Evolutionary conservation across 495 filamentous ascomycete species (phyloP).

Genomic region (Hyaloscypha bicolor): DNA sequence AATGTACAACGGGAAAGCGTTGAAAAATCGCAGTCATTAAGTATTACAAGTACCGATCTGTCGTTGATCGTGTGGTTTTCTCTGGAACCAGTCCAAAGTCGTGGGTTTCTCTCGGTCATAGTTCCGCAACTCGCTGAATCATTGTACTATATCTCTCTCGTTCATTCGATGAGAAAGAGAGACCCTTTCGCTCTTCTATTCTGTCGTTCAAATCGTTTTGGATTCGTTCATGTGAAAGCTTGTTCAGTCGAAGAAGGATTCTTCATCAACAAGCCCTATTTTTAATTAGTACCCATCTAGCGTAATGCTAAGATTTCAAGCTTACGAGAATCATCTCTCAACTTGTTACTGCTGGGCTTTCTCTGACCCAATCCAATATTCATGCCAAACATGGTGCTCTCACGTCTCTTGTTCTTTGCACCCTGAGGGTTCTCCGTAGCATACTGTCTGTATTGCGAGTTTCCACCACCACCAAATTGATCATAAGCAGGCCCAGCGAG

Average conservation of each 20-base stretch:
- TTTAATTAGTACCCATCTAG: background rate
- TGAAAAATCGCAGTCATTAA: constrained; percentile 15
- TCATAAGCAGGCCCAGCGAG: constrained; percentile 42
- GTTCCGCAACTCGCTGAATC: no score
- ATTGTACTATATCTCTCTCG: constrained; percentile 7
- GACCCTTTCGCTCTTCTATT: background rate
- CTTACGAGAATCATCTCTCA: constrained; percentile 32
- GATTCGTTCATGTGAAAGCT: background rate
- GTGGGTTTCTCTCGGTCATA: background rate
- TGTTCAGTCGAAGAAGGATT: constrained; percentile 35
- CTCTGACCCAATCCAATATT: constrained; percentile 24
- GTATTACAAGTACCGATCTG: constrained; percentile 21
- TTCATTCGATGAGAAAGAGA: background rate
- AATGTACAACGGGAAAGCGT: constrained; percentile 4
- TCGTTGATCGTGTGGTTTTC: constrained; percentile 18
- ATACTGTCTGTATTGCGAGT: constrained; percentile 36
- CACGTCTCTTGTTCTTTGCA: constrained; percentile 56
- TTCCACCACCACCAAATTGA: constrained; percentile 24
- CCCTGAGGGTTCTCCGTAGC: constrained; percentile 26
- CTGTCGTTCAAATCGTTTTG: background rate
- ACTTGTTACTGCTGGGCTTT: constrained; percentile 25
- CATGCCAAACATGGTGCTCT: constrained; percentile 63
- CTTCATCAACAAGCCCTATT: constrained; percentile 31
- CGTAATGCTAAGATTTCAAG: background rate
- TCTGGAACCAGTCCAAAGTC: constrained; percentile 30